phyloP scores from a whole-genome alignment of 208 protist species.

The Wallacemonas sp. region DNA sequence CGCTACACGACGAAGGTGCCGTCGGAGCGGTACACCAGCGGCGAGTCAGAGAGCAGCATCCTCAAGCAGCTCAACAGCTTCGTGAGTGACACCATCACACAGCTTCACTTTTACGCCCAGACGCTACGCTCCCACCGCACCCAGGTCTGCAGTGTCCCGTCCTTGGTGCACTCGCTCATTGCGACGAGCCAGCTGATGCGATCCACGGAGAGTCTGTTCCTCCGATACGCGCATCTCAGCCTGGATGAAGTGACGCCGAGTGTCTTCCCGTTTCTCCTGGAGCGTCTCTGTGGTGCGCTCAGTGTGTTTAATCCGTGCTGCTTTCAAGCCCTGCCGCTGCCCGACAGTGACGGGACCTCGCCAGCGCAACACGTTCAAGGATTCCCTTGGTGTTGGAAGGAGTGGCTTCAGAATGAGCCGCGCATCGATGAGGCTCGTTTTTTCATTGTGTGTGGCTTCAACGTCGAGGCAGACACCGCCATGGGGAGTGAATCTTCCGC shows the following conservation, averaged over 20 bases:
- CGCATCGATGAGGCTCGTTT: slow-evolving; percentile 54
- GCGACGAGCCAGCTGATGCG: slow-evolving; percentile 22
- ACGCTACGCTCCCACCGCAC: slow-evolving; percentile 18
- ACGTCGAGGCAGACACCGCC: slow-evolving; percentile 10
- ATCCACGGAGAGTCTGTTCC: slow-evolving; percentile 54
- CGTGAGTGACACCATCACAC: slow-evolving; percentile 47
- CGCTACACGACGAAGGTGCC: slow-evolving; percentile 74
- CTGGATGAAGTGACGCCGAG: slow-evolving; percentile 58
- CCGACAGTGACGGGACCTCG: neutral
- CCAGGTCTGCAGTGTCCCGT: slow-evolving; percentile 11
- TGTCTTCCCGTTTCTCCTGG: slow-evolving; percentile 67
- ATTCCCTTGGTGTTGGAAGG: slow-evolving; percentile 79
- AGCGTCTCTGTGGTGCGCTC: slow-evolving; percentile 62
- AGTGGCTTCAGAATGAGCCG: slow-evolving; percentile 67
- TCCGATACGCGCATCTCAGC: slow-evolving; percentile 56
- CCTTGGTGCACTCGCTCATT: slow-evolving; percentile 37
- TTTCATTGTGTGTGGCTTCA: slow-evolving; percentile 69
- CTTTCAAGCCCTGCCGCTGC: neutral
- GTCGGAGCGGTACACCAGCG: slow-evolving; percentile 64
- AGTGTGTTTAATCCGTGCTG: slow-evolving; percentile 46
- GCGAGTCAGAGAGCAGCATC: slow-evolving; percentile 61
- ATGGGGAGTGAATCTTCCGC: neutral
- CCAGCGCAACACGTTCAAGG: slow-evolving; percentile 18
- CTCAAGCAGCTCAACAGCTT: slow-evolving; percentile 52
- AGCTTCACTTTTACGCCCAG: slow-evolving; percentile 52